Base-by-base conservation (phyloP, 2,329 filamentous ascomycete species). In the Tricladium varicosporioides region DNA sequence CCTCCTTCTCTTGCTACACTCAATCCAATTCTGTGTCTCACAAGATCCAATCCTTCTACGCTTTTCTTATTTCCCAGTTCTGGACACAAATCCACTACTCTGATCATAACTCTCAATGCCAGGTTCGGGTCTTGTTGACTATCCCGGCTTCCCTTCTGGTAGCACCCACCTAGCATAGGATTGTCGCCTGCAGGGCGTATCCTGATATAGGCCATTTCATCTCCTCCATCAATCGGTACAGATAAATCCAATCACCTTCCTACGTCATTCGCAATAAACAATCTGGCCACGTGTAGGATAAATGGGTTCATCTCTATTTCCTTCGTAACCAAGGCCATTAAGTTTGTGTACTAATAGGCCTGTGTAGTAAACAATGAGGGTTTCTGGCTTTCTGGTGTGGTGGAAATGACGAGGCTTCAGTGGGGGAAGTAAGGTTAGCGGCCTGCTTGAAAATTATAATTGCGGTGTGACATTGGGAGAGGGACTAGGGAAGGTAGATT, bases 401-500 rank as follows among this genome's bases (percentile, higher is more conserved):
- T 88, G 84, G 44, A 84, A 72, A 0, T n/a, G 67, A 65, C 1
- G 81, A 78, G 0, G 91, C 91, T 40, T 95, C 87, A 0, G 78
- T 73, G 57, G 97, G 81, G 71, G 96, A 88, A 18, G 75, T 73
- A 51, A 92, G 72, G 1, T 80, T 72, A 3, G 75, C 84, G 32
- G 22, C n/a, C n/a, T 89, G 82, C 65, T 82, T 81, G 67, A 92
- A 77, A 0, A 83, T 76, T 9, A 89, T 87, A 31, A 89, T 88
- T 57, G 84, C 82, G 66, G 84, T 85, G 31, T 88, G 78, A 70
- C 90, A 94, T 74, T 93, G 87, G 1, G 89, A 88, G 0, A 89
- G 77, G 0, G 97, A 84, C 85, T 89, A 96, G 2, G 89, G 85
- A 1, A 96, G 82, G 73, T 96, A 97, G 53, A 96, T 75, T 47